These are phyloP conservation scores for Pyricularia sp. DNA, from an alignment of 2,329 filamentous ascomycete genomes.

Conservation along the genomic window DNA sequence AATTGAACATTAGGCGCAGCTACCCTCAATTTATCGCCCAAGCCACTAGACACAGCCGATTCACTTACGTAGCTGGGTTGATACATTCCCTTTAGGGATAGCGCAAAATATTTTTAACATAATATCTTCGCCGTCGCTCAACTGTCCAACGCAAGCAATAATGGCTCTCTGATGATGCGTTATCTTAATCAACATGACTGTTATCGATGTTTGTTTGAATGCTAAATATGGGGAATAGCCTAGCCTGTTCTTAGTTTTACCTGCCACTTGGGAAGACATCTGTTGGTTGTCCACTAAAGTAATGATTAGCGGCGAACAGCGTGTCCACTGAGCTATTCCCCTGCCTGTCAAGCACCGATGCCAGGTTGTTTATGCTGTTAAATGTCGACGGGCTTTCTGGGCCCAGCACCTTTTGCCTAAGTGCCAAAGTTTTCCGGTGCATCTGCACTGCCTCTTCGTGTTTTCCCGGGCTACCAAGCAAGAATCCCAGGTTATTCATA, in stretches of 20 bases:
- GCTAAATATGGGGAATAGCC: not conserved
- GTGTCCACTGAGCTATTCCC: not conserved
- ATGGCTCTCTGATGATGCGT: not conserved
- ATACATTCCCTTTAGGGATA: not conserved
- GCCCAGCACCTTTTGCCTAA: too few species aligned
- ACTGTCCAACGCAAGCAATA: not conserved
- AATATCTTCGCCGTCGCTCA: not conserved
- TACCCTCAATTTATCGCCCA: not conserved
- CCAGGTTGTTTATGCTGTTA: too few species aligned
- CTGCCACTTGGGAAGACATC: not conserved
- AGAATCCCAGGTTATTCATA: too few species aligned
- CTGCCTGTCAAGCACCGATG: too few species aligned
- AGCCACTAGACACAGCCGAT: not conserved
- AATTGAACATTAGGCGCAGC: not conserved
- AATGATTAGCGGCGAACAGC: not conserved
- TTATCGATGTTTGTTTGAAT: not conserved
- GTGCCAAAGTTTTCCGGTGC: too few species aligned
- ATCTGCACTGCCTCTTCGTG: too few species aligned
- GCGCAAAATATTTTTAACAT: not conserved
- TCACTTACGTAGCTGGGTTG: not conserved
- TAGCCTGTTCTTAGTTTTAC: not conserved
- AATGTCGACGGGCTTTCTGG: too few species aligned
- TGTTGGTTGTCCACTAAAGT: not conserved
- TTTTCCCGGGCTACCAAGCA: too few species aligned
- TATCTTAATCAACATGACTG: not conserved